These are phyloP conservation scores for Colletotrichum sp. DNA, from an alignment of 2,329 filamentous ascomycete genomes.

Conservation along the genomic window DNA sequence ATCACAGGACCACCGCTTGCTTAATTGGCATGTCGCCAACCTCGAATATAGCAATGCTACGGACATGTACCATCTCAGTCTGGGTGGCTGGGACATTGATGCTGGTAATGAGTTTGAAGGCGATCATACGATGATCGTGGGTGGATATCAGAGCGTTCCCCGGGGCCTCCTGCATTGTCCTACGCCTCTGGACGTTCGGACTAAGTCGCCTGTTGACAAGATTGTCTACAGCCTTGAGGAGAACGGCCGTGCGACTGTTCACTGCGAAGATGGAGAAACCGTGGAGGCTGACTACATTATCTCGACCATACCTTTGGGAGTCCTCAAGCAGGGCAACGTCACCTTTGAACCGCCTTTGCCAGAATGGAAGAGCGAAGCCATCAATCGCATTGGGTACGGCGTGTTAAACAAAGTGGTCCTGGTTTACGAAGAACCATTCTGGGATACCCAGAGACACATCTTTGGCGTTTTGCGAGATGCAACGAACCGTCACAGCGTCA, in stretches of 20 bases:
- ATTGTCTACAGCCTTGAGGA: constrained; percentile 67
- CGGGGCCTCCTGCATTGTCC: constrained; percentile 83
- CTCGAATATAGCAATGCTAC: constrained; percentile 96
- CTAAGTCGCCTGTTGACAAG: constrained; percentile 73
- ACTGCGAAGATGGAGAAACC: constrained; percentile 77
- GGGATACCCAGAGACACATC: constrained; percentile 89
- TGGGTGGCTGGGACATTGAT: constrained; percentile 95
- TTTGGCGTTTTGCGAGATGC: constrained; percentile 89
- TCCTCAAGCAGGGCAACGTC: constrained; percentile 83
- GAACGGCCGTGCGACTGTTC: constrained; percentile 46
- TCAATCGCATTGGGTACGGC: constrained; percentile 87
- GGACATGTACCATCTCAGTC: constrained; percentile 84
- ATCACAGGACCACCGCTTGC: constrained; percentile 83
- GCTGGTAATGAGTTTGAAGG: constrained; percentile 98
- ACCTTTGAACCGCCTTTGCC: constrained; percentile 93
- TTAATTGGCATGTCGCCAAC: constrained; percentile 99
- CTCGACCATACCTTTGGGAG: constrained; percentile 87
- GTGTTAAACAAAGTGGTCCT: constrained; percentile 94
- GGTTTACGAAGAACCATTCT: constrained; percentile 88
- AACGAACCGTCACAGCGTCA: constrained; percentile 69
- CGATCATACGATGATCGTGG: constrained; percentile 89
- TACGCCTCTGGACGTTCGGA: constrained; percentile 76
- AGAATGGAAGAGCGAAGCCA: constrained; percentile 80
- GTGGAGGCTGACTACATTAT: constrained; percentile 92
- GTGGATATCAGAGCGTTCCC: constrained; percentile 94